Percentiles rank a stretch among this genome's conserved stretches.
Conservation (phyloP, 768 basidiomycete species). For the Coprinellus micaceus region DNA sequence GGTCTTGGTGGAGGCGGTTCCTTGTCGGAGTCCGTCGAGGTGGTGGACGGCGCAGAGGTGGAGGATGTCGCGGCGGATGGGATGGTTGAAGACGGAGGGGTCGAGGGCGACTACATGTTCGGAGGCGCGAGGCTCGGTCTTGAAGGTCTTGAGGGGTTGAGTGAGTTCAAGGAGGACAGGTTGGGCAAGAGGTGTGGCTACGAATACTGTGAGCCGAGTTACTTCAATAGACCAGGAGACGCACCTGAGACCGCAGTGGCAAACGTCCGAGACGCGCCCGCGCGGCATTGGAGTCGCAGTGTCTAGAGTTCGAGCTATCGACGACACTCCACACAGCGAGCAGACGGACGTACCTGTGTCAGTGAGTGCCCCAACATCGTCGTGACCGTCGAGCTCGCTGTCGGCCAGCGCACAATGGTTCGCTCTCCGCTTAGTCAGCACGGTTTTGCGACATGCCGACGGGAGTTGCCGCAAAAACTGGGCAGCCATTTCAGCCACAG, state of each 20-base stretch:
- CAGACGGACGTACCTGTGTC: constrained; percentile 8
- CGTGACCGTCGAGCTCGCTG: neutral
- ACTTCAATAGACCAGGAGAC: neutral
- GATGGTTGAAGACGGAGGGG: constrained; percentile 82
- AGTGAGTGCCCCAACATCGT: constrained; percentile 15
- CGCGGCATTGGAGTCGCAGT: neutral
- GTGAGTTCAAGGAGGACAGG: constrained; percentile 65
- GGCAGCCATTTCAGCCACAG: too few relatives aligned
- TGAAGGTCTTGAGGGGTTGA: constrained; percentile 45
- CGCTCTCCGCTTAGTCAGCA: constrained; percentile 15
- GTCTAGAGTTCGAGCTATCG: neutral
- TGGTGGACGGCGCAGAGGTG: constrained; percentile 90
- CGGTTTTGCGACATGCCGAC: constrained; percentile 2
- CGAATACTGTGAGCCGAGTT: constrained; percentile 1
- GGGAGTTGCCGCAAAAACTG: constrained; percentile 35
- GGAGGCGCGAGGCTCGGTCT: constrained; percentile 36
- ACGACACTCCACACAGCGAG: neutral
- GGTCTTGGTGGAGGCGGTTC: constrained; percentile 87
- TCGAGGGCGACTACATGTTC: constrained; percentile 60
- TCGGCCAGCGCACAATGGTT: constrained; percentile 3
- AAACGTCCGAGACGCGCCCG: neutral
- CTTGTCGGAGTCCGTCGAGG: constrained; percentile 85
- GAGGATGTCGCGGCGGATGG: constrained; percentile 87
- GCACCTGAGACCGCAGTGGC: constrained; percentile 11
- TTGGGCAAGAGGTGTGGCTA: constrained; percentile 36